These are phyloP conservation scores for rapeseed (Brassica napus) DNA, from an alignment of 345 rosid genomes.

Conservation along the genomic window DNA sequence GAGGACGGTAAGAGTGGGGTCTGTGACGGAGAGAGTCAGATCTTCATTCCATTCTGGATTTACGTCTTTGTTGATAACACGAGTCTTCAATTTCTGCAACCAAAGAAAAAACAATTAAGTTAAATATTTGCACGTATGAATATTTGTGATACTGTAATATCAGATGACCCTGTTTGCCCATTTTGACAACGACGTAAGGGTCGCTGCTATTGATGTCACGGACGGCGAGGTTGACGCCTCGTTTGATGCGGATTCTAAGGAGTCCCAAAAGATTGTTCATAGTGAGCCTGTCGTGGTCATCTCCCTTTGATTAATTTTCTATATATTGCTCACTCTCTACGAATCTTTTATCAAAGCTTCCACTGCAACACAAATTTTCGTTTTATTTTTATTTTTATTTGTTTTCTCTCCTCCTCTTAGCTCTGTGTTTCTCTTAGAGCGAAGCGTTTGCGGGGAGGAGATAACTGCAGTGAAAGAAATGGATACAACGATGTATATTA, in stretches of 20 bases:
- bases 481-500: neutral
- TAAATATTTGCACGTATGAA: neutral
- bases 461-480: conserved; percentile 26
- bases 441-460: conserved; percentile 2
- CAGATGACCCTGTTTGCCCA: conserved; percentile 72
- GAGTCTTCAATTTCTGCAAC: conserved; percentile 81
- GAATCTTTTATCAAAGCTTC: neutral
- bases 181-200: conserved; percentile 80
- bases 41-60: conserved; percentile 97
- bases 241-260: conserved; percentile 70
- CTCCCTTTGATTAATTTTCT: neutral
- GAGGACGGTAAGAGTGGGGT: conserved; percentile 56
- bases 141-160: neutral
- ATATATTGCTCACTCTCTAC: conserved; percentile 4
- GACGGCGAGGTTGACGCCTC: conserved; percentile 89
- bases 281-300: conserved; percentile 37
- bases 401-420: neutral
- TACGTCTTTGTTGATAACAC: conserved; percentile 72
- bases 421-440: neutral
- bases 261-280: conserved; percentile 80
- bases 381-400: neutral
- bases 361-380: neutral
- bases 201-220: conserved; percentile 93
- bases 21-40: conserved; percentile 76
- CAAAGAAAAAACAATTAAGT: too few species aligned